Percentiles rank a stretch among this genome's conserved stretches.
Conservation (phyloP, 768 basidiomycete species). For the Saitozyma podzolica region DNA sequence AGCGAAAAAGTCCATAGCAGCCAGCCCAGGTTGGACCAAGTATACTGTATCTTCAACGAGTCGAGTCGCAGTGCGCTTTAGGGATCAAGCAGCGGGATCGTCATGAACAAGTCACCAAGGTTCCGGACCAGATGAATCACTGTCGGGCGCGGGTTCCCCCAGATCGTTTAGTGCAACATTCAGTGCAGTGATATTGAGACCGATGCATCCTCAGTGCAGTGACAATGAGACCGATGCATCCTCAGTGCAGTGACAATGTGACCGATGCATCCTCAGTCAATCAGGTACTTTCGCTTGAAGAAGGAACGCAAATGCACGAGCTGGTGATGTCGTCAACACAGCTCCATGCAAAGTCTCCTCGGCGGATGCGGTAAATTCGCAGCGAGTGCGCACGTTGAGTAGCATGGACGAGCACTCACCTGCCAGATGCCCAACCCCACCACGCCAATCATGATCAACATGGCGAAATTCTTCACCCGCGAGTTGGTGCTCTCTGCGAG, state of each 20-base stretch:
- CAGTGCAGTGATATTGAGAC: no score
- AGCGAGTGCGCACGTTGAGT: neutral
- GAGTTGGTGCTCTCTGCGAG: constrained; percentile 79
- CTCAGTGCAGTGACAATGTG: constrained; percentile 13
- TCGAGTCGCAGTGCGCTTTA: no score
- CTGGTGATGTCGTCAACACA: constrained; percentile 17
- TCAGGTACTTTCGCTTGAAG: constrained; percentile 75
- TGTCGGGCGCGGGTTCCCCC: no score
- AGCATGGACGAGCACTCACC: constrained; percentile 33
- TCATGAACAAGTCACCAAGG: no score
- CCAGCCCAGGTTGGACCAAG: no score
- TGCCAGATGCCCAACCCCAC: constrained; percentile 87
- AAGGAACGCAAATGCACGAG: constrained; percentile 89
- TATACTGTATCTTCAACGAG: no score
- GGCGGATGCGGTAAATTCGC: neutral
- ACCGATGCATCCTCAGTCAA: constrained; percentile 38
- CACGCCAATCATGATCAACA: constrained; percentile 79
- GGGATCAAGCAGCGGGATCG: no score
- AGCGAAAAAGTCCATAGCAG: no score
- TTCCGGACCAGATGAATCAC: no score
- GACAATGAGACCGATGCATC: no score
- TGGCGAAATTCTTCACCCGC: constrained; percentile 89
- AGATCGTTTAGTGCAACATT: no score
- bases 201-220: no score
- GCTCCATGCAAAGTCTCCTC: neutral